phyloP scores from a whole-genome alignment of 768 basidiomycete genomes.

The Holtermanniella nyarrowii region DNA sequence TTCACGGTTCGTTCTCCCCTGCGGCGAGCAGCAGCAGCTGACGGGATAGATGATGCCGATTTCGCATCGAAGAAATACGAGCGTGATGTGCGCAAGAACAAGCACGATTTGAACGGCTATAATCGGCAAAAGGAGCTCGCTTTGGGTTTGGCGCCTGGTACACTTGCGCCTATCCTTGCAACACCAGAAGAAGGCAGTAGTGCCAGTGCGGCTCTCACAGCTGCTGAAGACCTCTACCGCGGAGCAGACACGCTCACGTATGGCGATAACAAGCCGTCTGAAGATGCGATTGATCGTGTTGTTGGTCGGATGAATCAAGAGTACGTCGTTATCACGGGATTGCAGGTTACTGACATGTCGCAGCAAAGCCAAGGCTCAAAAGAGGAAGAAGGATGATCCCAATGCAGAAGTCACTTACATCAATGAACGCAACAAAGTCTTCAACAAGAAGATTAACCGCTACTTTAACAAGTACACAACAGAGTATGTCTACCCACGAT shows the following conservation, averaged over 20 bases:
- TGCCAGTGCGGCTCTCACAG: conserved; percentile 31
- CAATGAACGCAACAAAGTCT: conserved; percentile 94
- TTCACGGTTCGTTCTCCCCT: conserved; percentile 59
- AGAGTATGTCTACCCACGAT: conserved; percentile 44
- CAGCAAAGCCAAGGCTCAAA: conserved; percentile 83
- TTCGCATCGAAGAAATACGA: conserved; percentile 82
- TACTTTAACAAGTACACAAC: conserved; percentile 96
- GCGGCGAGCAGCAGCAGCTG: background rate
- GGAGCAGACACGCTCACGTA: conserved; percentile 89
- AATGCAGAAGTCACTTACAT: conserved; percentile 97
- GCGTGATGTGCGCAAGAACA: conserved; percentile 77
- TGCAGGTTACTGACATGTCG: background rate
- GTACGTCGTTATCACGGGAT: conserved; percentile 48
- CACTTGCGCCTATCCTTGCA: conserved; percentile 45
- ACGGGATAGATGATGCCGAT: conserved; percentile 66
- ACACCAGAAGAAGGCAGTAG: conserved; percentile 7
- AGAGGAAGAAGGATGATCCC: conserved; percentile 80
- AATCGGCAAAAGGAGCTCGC: conserved; percentile 81
- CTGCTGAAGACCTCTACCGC: conserved; percentile 70
- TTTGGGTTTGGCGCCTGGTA: conserved; percentile 61
- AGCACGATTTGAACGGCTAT: conserved; percentile 77
- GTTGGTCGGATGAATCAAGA: conserved; percentile 85
- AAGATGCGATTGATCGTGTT: conserved; percentile 89
- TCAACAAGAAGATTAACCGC: conserved; percentile 93
- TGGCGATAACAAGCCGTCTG: conserved; percentile 86